Evolutionary conservation across 164 flowering plant genomes (phyloP), one percentile per base, ranked within the genome.

Genomic region (Litsea cubeba): DNA sequence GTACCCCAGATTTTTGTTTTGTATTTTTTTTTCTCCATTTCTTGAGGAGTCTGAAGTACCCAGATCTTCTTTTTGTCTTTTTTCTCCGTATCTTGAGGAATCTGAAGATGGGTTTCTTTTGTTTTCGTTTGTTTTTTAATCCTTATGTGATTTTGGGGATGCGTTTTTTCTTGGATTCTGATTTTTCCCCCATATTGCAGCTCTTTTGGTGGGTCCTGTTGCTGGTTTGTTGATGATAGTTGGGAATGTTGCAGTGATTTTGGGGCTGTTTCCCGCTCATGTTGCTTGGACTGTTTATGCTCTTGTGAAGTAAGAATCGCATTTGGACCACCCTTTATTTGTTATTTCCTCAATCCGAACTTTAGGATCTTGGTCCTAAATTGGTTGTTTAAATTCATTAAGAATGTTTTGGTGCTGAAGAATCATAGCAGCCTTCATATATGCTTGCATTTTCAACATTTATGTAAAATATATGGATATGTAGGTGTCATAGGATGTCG

Each of bases 261-360:
- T 90, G 62, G 90, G 89, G 20, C 88, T 91, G 78, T 85, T 92
- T 65, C 97, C 98, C 76, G 80, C 86, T 26, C 97, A 95, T 86
- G 87, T 93, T 86, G 81, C 72, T 67, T 95, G 95, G 97, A 89
- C 97, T 30, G 76, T 89, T 24, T 87, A 88, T 78, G 83, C 94
- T 79, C 76, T 93, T 76, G 49, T 89, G 40, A 90, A 85, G 98
- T 95, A 85, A 78, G 75, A 82, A 67, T 49, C 50, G 5, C 40
- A 32, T 12, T 66, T 28, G 69, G n/a, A 66, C 40, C 49, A 28
- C 69, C 46, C 23, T 66, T 54, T 54, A 54, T 54, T 54, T 14
- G 40, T 18, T 28, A 12, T 28, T 28, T 3, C 32, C 32, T 32
- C 46, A 54, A 30, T 22, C 14, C n/a, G 10, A n/a, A 6, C 22